phyloP scores from a whole-genome alignment of 768 basidiomycete genomes.

The Sistotremastrum suecicum region DNA sequence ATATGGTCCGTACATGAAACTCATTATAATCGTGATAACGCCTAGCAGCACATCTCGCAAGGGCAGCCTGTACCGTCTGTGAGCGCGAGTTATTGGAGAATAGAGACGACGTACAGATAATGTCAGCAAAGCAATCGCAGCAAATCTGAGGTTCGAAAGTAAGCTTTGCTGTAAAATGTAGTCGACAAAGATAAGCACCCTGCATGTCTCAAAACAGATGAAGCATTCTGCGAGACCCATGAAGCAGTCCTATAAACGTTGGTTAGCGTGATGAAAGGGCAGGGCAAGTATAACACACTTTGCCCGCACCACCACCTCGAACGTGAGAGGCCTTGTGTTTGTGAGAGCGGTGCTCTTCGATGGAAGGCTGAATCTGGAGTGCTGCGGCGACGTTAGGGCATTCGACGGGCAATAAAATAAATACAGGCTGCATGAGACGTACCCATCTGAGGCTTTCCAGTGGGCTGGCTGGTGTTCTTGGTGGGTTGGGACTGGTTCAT shows the following conservation, averaged over 20 bases:
- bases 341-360: constrained; percentile 22
- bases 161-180: not conserved
- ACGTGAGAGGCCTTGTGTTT: constrained; percentile 40
- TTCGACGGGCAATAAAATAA: too few species aligned
- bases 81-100: constrained; percentile 2
- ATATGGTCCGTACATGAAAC: too few species aligned
- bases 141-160: constrained; percentile 31
- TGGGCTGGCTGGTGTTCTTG: too few species aligned
- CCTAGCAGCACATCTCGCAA: constrained; percentile 62
- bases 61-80: constrained; percentile 42
- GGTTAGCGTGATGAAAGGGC: not conserved
- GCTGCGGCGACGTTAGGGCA: too few species aligned
- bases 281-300: constrained; percentile 22
- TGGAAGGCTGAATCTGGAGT: too few species aligned
- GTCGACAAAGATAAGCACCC: not conserved
- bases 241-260: constrained; percentile 43
- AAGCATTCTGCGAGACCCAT: constrained; percentile 48
- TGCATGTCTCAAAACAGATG: constrained; percentile 39
- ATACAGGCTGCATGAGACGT: too few species aligned
- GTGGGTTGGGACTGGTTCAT: too few species aligned
- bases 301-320: constrained; percentile 59
- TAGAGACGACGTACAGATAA: constrained; percentile 39
- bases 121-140: constrained; percentile 58
- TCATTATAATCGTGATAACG: too few species aligned
- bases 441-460: too few species aligned